phyloP scores from a whole-genome alignment of 108 stramenopile genomes.

The Epithemia pelagica region DNA sequence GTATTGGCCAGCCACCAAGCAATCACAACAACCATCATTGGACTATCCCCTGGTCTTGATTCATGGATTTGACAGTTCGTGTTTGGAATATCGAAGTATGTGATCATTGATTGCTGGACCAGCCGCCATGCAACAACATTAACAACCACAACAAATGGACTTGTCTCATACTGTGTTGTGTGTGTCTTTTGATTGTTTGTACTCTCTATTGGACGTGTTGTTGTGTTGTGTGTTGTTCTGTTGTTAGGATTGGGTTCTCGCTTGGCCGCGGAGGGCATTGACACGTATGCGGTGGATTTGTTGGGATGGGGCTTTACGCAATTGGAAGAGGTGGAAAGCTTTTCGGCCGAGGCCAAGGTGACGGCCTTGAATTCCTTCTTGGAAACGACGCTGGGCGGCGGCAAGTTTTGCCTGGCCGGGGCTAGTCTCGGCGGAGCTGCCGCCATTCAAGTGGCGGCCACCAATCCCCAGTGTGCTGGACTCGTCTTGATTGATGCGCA shows the following conservation, averaged over 20 bases:
- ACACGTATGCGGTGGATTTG: conserved; percentile 88
- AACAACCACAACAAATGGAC: too few relatives aligned
- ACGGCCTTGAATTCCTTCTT: conserved; percentile 71
- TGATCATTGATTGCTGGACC: too few relatives aligned
- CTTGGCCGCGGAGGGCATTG: conserved; percentile 60
- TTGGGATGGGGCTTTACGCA: conserved; percentile 95
- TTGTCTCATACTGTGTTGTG: too few relatives aligned
- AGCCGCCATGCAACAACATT: too few relatives aligned
- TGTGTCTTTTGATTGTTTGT: too few relatives aligned
- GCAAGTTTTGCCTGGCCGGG: conserved; percentile 52
- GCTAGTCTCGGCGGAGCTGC: conserved; percentile 77
- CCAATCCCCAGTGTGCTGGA: conserved; percentile 31
- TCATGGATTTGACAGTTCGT: conserved; percentile 91
- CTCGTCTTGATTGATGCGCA: conserved; percentile 76
- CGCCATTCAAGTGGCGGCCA: conserved; percentile 66
- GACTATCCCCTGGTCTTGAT: conserved; percentile 47
- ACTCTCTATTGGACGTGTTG: too few relatives aligned
- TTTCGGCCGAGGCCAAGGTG: conserved; percentile 85
- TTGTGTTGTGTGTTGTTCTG: too few relatives aligned
- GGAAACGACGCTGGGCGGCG: conserved; percentile 32
- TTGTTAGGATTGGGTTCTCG: conserved; percentile 42
- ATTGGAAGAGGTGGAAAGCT: conserved; percentile 44
- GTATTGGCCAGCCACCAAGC: conserved; percentile 41
- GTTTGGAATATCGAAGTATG: conserved; percentile 69
- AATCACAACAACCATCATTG: conserved; percentile 8